phyloP scores from a whole-genome alignment of 129 eudicot genomes.

The Deinandra increscens region DNA sequence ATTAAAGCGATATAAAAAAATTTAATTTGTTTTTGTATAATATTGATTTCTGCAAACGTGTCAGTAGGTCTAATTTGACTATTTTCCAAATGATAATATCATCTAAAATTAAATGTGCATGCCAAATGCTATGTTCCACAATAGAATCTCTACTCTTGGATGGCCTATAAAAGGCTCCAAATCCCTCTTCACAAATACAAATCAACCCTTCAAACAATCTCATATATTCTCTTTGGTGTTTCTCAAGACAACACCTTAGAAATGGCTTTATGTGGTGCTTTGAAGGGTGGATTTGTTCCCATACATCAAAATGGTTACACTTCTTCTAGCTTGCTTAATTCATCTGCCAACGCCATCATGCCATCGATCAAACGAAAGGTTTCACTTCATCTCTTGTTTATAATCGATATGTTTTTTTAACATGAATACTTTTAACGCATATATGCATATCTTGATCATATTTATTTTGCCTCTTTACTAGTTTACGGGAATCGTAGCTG shows the following conservation, averaged over 20 bases:
- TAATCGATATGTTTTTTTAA: no score
- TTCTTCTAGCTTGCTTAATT: slow-evolving; percentile 15
- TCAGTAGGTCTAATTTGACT: slow-evolving; percentile 5
- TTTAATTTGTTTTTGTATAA: no score
- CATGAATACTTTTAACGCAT: no score
- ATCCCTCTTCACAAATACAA: neutral
- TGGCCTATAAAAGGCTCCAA: slow-evolving; percentile 27
- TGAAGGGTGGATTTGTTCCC: slow-evolving; percentile 19
- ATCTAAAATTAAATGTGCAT: neutral
- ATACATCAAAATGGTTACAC: slow-evolving; percentile 21
- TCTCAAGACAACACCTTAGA: neutral
- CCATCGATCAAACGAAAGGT: slow-evolving; percentile 30
- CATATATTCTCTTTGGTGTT: neutral
- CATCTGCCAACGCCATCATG: slow-evolving; percentile 11
- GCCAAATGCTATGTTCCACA: neutral
- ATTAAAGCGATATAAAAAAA: no score
- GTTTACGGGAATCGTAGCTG: slow-evolving; percentile 28
- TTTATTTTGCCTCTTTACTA: slow-evolving; percentile 13
- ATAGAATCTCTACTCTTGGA: neutral
- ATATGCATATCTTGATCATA: no score
- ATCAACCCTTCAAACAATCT: neutral
- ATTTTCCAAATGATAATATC: neutral
- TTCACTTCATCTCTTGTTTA: neutral
- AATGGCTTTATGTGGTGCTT: slow-evolving; percentile 31
- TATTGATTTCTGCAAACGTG: slow-evolving; percentile 9